These are phyloP conservation scores for Aspergillus viridinutans DNA, from an alignment of 2,329 filamentous ascomycete genomes.

Conservation along the genomic window DNA sequence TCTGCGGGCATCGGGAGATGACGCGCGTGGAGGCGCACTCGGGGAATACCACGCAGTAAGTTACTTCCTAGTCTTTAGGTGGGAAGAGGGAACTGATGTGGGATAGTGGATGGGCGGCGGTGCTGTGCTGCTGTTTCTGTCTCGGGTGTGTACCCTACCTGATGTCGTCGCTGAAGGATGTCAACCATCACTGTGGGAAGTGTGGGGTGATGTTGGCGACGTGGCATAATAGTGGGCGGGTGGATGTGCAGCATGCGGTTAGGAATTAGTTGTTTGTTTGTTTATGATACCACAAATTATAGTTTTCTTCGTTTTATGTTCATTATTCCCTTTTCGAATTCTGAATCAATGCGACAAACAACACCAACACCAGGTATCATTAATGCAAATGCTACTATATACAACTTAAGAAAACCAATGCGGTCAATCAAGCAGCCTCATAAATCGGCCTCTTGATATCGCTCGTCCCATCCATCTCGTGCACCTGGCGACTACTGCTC, in stretches of 20 bases:
- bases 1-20: constrained; percentile 40
- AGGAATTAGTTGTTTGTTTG: not conserved
- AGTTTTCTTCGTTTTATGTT: too few relatives aligned
- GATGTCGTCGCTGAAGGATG: constrained; percentile 46
- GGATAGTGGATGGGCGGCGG: constrained; percentile 43
- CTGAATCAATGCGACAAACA: too few relatives aligned
- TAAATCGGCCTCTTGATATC: not conserved
- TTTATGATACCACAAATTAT: not conserved
- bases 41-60: constrained; percentile 29
- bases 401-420: not conserved
- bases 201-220: constrained; percentile 45
- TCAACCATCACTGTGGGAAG: constrained; percentile 46
- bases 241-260: constrained; percentile 37
- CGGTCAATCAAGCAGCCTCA: not conserved
- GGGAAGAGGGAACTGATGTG: not conserved
- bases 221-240: constrained; percentile 47
- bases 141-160: constrained; percentile 49
- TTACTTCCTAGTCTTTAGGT: not conserved
- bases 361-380: not conserved
- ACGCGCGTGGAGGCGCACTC: constrained; percentile 18
- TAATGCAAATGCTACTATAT: not conserved
- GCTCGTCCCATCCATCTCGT: constrained; percentile 4
- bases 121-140: constrained; percentile 42
- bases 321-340: too few relatives aligned
- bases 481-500: constrained; percentile 1